Evolutionary conservation across 2,329 filamentous ascomycete species (phyloP).

Genomic region (Purpureocillium takamizusanense): DNA sequence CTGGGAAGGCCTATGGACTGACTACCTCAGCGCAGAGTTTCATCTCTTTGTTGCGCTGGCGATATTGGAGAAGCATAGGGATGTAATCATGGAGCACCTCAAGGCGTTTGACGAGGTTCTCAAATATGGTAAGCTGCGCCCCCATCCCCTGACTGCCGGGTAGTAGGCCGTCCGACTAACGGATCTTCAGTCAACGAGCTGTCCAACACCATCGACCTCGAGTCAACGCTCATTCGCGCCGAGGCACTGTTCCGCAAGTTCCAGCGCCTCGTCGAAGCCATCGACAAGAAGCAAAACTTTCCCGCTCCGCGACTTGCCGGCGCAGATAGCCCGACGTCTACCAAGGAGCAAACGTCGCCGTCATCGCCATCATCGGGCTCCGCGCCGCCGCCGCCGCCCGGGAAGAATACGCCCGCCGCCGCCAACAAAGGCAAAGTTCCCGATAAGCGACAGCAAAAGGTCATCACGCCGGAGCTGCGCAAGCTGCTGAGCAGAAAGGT

Average conservation of each 20-base stretch:
- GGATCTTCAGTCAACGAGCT: conserved; percentile 73
- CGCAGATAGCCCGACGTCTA: neutral
- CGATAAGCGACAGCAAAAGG: conserved; percentile 22
- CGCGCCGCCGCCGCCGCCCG: conserved; percentile 1
- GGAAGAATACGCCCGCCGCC: neutral
- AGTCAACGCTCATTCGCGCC: conserved; percentile 76
- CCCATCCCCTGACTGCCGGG: neutral
- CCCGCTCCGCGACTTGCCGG: conserved; percentile 38
- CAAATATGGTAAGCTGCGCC: conserved; percentile 67
- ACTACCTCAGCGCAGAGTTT: conserved; percentile 80
- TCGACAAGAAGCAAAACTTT: conserved; percentile 87
- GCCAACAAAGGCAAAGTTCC: conserved; percentile 9
- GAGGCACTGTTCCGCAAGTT: conserved; percentile 85
- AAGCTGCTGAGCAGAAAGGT: conserved; percentile 41
- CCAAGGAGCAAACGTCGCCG: conserved; percentile 2
- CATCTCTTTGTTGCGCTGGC: conserved; percentile 91
- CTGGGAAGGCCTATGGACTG: conserved; percentile 94
- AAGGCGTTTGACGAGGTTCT: conserved; percentile 94
- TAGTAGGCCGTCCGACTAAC: conserved; percentile 9
- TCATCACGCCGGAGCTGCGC: conserved; percentile 49
- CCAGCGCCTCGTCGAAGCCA: conserved; percentile 77
- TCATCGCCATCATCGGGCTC: neutral
- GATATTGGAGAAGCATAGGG: conserved; percentile 90
- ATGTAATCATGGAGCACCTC: conserved; percentile 91
- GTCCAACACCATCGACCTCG: conserved; percentile 83